A percentile compares a stretch with the other conserved stretches of the same genome.
Conservation (phyloP, 306 rosid genomes). For the Inga oerstediana region DNA sequence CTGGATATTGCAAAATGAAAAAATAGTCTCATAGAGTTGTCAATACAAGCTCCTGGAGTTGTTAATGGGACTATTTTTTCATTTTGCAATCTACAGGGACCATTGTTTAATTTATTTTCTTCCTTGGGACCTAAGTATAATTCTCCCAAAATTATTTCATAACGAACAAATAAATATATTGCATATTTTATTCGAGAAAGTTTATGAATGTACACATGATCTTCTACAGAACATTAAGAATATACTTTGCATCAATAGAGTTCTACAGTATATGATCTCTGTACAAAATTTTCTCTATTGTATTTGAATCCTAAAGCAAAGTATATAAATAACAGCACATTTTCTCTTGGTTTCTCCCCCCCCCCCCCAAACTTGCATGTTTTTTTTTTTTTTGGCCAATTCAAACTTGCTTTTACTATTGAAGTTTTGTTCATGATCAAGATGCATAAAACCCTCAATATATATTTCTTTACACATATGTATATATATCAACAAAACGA, state of each 20-base stretch:
- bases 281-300: constrained; percentile 1
- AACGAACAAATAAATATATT: background rate
- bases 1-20: too few relatives aligned
- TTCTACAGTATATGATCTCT: constrained; percentile 17
- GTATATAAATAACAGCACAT: constrained; percentile 13
- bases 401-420: background rate
- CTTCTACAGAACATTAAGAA: constrained; percentile 4
- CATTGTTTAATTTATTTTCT: too few relatives aligned
- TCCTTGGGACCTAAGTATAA: too few relatives aligned
- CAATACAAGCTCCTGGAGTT: too few relatives aligned
- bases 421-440: constrained; percentile 36
- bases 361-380: background rate
- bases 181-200: background rate
- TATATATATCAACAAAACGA: constrained; percentile 23
- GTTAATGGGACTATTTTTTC: too few relatives aligned
- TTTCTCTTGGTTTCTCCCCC: background rate
- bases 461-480: constrained; percentile 33
- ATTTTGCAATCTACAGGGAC: too few relatives aligned
- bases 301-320: constrained; percentile 10
- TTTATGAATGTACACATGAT: background rate
- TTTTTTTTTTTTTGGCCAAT: background rate
- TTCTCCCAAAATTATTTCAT: too few relatives aligned
- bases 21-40: too few relatives aligned
- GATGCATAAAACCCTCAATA: constrained; percentile 25
- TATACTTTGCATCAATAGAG: constrained; percentile 19